Evolutionary conservation across 2,329 filamentous ascomycete genomes (phyloP), one percentile per base, ranked within the genome.

Genomic region (Nectriaceae sp.): DNA sequence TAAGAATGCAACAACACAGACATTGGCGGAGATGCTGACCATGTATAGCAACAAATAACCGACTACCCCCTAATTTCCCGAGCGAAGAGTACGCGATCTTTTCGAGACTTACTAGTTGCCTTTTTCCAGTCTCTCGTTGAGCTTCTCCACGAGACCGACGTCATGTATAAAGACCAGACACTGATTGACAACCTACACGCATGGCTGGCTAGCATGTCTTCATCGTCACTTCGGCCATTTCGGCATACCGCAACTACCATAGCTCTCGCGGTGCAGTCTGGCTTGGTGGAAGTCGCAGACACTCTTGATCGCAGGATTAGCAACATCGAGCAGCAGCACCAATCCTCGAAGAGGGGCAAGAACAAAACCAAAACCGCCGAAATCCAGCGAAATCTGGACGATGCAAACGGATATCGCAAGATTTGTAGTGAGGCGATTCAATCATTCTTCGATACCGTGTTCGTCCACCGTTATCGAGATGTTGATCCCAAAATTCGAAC

Each of bases 391-490:
- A 87, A 84, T 46, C 77, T 93, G 33, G 79, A 87, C 37, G 83
- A 91, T 55, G 84, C 85, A 29, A 85, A 86, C 54, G 74, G 83
- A 52, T 86, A 85, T 63, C 79, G 89, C 26, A 85, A 89, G 50
- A 75, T 79, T 11, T 82, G 90, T 44, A 85, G 89, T 55, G 79
- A 81, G 22, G 78, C 86, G 50, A 84, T 97, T 49, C 87, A 87
- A 57, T 90, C 95, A 57, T 90, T 91, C 61, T 96, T 97, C 64
- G 89, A 96, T 59, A 89, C 89, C 2, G 86, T 97, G 40, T 99
- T 96, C 65, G 88, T 97, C 22, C 93, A 99, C 70, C 86, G 94
- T 40, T 99, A 97, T 69, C 89, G 94, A 52, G 94, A 99, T 65
- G 84, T 97, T 22, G 94, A 99, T 63, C 84, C 90, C 5, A 89